A percentile compares a stretch with the other conserved stretches of the same genome.
These are phyloP conservation scores for Rhodamnia argentea DNA, from an alignment of 345 rosid genomes.

Conservation along the genomic window DNA sequence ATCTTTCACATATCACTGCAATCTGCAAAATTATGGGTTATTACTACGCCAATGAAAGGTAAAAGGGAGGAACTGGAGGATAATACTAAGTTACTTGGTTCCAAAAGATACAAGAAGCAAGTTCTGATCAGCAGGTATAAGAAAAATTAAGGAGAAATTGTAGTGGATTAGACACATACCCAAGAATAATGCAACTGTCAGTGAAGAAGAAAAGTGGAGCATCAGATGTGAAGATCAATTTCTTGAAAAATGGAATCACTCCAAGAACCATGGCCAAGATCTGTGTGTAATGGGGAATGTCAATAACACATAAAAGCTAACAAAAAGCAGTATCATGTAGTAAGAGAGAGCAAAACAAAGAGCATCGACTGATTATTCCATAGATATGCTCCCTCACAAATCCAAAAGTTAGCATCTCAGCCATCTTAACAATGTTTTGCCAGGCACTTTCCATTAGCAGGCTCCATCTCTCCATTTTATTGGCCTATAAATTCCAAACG, in stretches of 20 bases:
- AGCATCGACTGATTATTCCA: not conserved
- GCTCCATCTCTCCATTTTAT: not conserved
- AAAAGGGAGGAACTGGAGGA: not conserved
- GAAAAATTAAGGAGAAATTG: not conserved
- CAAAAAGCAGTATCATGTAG: not conserved
- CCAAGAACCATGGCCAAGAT: slow-evolving; percentile 87
- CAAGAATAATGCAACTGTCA: slow-evolving; percentile 94
- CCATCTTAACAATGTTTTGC: not conserved
- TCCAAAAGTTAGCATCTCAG: not conserved
- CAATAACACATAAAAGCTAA: not conserved
- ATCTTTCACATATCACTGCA: not conserved
- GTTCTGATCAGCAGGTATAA: not conserved
- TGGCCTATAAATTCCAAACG: not conserved
- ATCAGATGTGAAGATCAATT: slow-evolving; percentile 68
- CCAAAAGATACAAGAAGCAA: not conserved
- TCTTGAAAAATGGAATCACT: slow-evolving; percentile 59
- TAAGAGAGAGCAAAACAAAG: not conserved
- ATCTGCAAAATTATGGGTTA: not conserved
- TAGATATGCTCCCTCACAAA: not conserved
- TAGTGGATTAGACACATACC: slow-evolving; percentile 31
- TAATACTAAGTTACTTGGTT: not conserved
- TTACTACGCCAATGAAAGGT: not conserved
- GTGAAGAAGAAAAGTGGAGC: slow-evolving; percentile 96
- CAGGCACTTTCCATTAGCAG: not conserved
- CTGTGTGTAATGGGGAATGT: slow-evolving; percentile 24